Base-by-base conservation (phyloP, 805 yeast genomes). In the Candida manassasensis region DNA sequence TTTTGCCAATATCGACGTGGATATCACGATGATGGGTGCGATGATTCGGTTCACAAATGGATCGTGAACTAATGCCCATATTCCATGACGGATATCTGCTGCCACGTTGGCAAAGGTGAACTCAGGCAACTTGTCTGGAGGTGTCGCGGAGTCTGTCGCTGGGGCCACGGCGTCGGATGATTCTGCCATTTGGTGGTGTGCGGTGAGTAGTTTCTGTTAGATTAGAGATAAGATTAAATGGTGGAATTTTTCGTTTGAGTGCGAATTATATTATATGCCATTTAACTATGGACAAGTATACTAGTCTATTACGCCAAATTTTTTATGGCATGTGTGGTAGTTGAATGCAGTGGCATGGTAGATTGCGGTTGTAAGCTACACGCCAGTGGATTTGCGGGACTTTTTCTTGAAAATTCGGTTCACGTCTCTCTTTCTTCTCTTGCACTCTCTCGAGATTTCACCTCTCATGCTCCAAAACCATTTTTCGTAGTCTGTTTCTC, bases 391-490 rank as follows among this genome's bases (percentile, higher is more conserved):
- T 22, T 35, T 35, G 4, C 19, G 36, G 2, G 43, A 27, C 38
- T 49, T 71, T 59, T 79, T 81, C 46, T 72, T 75, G 47, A 69
- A 49, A 43, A 71, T 77, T 47, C 88, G 72, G 34, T 73, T 32
- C 4, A 75, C 84, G 49, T 89, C 97, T 59, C 90, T 74, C 52
- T 79, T 78, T 41, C 84, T 71, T 46, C 81, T 72, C 52, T 82
- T 81, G 56, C 89, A 76, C 36, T 80, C 85, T 42, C 84, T 74
- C 41, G 81, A 79, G 69, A 88, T 71, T 35, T 79, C 84, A 26
- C 90, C 89, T 57, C 97, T 75, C 54, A 79, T 75, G 29, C 78
- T 83, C 81, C 85, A 86, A 57, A 89, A 90, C 73, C 84, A 79
- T 27, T 71, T 61, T 32, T 81, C 87, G 76, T 90, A 88, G 2